Evolutionary conservation across 2,329 filamentous ascomycete species (phyloP).

Genomic region (Neofusicoccum kwambonambiense): DNA sequence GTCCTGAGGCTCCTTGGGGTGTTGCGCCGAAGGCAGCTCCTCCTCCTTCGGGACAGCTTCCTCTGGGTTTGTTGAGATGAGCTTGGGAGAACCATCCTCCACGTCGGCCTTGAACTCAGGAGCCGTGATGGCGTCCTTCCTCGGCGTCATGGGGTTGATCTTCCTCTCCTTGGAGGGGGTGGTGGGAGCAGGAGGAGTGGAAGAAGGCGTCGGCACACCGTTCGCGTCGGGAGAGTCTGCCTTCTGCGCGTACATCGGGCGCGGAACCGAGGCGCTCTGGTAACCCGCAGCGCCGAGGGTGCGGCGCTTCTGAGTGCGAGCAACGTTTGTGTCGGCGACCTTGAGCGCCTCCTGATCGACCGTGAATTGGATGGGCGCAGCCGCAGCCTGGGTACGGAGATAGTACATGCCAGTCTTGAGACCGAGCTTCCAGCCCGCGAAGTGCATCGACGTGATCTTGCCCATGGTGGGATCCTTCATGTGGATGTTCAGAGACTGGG

Average conservation of each 20-base stretch:
- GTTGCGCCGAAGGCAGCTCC: constrained; percentile 59
- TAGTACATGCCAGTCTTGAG: constrained; percentile 99
- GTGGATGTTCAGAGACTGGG: constrained; percentile 98
- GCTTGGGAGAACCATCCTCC: constrained; percentile 74
- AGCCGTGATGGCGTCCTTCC: constrained; percentile 60
- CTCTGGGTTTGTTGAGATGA: constrained; percentile 69
- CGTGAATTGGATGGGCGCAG: constrained; percentile 97
- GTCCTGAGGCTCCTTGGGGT: constrained; percentile 51
- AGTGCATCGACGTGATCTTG: constrained; percentile 99
- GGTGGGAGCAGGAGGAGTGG: constrained; percentile 57
- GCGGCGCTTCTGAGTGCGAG: constrained; percentile 65
- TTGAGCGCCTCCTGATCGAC: constrained; percentile 95
- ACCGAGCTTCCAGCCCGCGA: constrained; percentile 97
- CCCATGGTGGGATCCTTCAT: constrained; percentile 99
- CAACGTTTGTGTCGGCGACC: constrained; percentile 77
- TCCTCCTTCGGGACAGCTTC: constrained; percentile 59
- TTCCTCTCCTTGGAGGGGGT: constrained; percentile 44
- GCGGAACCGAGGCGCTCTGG: constrained; percentile 62
- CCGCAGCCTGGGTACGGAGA: constrained; percentile 93
- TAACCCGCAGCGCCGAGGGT: constrained; percentile 48
- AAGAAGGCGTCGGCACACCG: constrained; percentile 67
- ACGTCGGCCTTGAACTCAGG: constrained; percentile 74
- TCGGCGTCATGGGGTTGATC: constrained; percentile 37
- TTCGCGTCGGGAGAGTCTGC: constrained; percentile 47
- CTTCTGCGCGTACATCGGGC: constrained; percentile 64